Percentiles rank a stretch among this genome's conserved stretches.
These are phyloP conservation scores for Nidula niveotomentosa DNA, from an alignment of 1,284 basidiomycete genomes.

Conservation along the genomic window DNA sequence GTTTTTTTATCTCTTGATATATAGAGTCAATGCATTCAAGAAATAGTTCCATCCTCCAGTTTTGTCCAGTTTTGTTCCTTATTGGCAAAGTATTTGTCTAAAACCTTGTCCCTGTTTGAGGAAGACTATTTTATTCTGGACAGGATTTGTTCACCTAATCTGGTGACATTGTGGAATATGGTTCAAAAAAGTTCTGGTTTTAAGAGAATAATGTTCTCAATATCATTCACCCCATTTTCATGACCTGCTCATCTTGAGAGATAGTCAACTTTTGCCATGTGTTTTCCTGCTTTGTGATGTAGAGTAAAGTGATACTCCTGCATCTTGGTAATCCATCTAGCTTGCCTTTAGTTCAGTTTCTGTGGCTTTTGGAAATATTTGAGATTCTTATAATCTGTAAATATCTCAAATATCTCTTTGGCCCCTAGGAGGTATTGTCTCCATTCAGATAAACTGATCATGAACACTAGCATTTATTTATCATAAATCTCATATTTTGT, in stretches of 20 bases:
- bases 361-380: conserved; percentile 5
- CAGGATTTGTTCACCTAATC: background rate
- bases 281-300: too few relatives aligned
- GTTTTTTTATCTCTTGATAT: background rate
- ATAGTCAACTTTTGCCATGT: too few relatives aligned
- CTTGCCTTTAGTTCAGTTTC: background rate
- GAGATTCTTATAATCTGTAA: conserved; percentile 8
- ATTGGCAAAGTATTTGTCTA: background rate
- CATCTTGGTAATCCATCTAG: too few relatives aligned
- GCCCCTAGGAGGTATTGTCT: conserved; percentile 5
- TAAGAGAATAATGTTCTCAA: background rate
- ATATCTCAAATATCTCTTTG: conserved; percentile 1
- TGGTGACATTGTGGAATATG: too few relatives aligned
- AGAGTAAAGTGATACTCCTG: too few relatives aligned
- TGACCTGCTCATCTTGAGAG: too few relatives aligned
- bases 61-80: background rate
- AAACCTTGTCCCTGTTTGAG: background rate
- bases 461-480: conserved; percentile 11
- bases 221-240: too few relatives aligned
- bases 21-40: background rate
- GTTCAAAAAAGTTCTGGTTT: too few relatives aligned
- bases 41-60: background rate
- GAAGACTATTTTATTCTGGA: background rate
- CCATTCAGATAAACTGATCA: conserved; percentile 10
- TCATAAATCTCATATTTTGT: conserved; percentile 14